These are phyloP conservation scores for Suillus cothurnatus DNA, from an alignment of 768 basidiomycete genomes.

Conservation along the genomic window DNA sequence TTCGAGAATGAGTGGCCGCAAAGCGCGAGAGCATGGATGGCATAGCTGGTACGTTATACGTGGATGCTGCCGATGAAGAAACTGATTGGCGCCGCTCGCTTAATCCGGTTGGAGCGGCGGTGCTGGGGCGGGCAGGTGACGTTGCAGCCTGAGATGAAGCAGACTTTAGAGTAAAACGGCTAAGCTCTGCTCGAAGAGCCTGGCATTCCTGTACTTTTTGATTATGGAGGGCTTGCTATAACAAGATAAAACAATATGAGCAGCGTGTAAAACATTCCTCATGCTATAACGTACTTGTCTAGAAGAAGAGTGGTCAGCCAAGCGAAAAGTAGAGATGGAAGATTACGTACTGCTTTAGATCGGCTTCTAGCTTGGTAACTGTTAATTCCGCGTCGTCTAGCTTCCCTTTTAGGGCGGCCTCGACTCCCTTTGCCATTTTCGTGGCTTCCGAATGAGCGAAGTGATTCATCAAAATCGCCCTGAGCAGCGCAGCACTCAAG, in stretches of 20 bases:
- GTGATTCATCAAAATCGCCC: constrained; percentile 83
- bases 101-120: constrained; percentile 25
- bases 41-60: constrained; percentile 39
- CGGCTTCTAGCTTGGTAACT: constrained; percentile 63
- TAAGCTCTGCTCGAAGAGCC: constrained; percentile 65
- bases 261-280: constrained; percentile 8
- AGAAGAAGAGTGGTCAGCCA: constrained; percentile 28
- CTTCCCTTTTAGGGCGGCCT: constrained; percentile 62
- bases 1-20: constrained; percentile 55
- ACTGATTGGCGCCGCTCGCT: constrained; percentile 35
- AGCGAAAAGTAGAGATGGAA: constrained; percentile 16
- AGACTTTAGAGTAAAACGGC: constrained; percentile 45
- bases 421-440: constrained; percentile 63
- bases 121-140: constrained; percentile 29
- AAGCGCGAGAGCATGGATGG: constrained; percentile 54
- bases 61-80: constrained; percentile 32
- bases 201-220: constrained; percentile 76
- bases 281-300: constrained; percentile 58
- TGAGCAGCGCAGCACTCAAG: constrained; percentile 76
- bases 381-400: constrained; percentile 64
- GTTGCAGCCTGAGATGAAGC: constrained; percentile 19
- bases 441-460: constrained; percentile 77
- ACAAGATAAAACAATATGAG: constrained; percentile 21
- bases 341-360: constrained; percentile 66
- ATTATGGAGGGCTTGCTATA: constrained; percentile 59